Evolutionary conservation across 129 eudicot genomes (phyloP).

Genomic region (Scalesia atractyloides): DNA sequence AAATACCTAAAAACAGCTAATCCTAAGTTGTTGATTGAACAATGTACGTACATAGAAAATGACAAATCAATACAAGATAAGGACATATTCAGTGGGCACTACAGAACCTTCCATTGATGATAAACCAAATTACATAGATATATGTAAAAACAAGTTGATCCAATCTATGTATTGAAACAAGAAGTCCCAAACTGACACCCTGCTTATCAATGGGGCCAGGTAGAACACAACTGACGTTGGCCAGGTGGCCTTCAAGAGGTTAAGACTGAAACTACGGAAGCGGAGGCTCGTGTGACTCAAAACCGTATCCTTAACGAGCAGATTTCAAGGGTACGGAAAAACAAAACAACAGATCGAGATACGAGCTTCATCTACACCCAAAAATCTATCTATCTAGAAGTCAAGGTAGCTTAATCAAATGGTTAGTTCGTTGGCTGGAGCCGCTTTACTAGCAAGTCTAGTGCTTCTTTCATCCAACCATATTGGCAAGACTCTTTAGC

Average conservation of each 20-base stretch:
- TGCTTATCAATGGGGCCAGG: too few relatives aligned
- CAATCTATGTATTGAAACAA: not conserved
- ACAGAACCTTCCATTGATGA: not conserved
- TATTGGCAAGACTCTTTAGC: slow-evolving; percentile 54
- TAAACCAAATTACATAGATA: not conserved
- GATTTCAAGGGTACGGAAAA: slow-evolving; percentile 22
- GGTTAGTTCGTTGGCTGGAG: slow-evolving; percentile 36
- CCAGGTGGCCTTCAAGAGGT: too few relatives aligned
- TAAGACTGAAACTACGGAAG: too few relatives aligned
- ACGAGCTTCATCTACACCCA: slow-evolving; percentile 4
- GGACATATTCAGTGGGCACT: not conserved
- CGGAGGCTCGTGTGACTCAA: slow-evolving; percentile 5
- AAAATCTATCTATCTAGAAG: slow-evolving; percentile 32
- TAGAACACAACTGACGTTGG: too few relatives aligned
- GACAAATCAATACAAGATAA: slow-evolving; percentile 1
- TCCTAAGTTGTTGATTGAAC: not conserved
- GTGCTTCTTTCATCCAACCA: slow-evolving; percentile 74
- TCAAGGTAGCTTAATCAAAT: slow-evolving; percentile 21
- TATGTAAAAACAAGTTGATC: not conserved
- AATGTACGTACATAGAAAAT: not conserved
- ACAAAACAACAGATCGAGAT: slow-evolving; percentile 2
- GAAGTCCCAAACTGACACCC: not conserved
- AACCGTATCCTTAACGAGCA: slow-evolving; percentile 25
- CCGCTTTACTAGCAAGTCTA: slow-evolving; percentile 48
- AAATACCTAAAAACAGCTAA: not conserved